These are phyloP conservation scores for Eimeria necatrix DNA, from an alignment of 169 alveolate species.

Conservation along the genomic window DNA sequence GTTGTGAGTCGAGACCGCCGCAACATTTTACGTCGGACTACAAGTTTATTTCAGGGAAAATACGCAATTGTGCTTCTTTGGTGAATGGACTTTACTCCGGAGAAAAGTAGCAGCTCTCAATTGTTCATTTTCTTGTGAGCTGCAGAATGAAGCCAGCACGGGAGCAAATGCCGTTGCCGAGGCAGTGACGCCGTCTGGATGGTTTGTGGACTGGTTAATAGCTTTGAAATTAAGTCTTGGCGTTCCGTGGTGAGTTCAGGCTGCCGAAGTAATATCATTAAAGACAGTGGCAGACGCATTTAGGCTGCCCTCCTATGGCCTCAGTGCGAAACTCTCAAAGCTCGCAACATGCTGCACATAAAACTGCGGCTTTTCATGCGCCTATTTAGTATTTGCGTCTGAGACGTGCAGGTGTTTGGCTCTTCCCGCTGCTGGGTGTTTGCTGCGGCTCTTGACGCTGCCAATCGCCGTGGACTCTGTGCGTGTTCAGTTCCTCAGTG, in stretches of 20 bases:
- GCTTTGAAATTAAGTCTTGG: not conserved
- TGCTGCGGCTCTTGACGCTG: conserved; percentile 54
- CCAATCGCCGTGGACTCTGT: conserved; percentile 57
- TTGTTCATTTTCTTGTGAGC: not conserved
- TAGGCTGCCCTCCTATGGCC: too few species aligned
- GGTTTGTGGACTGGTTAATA: conserved; percentile 51
- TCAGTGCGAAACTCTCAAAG: too few species aligned
- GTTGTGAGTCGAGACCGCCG: not conserved
- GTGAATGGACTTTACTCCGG: not conserved
- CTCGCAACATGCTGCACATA: too few species aligned
- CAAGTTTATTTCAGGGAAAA: not conserved
- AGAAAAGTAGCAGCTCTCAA: not conserved
- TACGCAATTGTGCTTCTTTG: too few species aligned
- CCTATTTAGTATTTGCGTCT: not conserved
- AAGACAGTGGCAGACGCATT: too few species aligned
- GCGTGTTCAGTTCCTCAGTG: not conserved
- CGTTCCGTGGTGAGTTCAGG: not conserved
- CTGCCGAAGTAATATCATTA: not conserved
- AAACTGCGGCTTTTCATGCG: not conserved
- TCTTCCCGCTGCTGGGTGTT: conserved; percentile 58
- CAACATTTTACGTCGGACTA: not conserved
- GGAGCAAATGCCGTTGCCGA: not conserved
- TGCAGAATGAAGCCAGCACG: not conserved
- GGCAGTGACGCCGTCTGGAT: not conserved
- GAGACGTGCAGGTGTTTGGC: conserved; percentile 30